Conservation (phyloP, 768 basidiomycete species). For the Rhizopogon sp. region DNA sequence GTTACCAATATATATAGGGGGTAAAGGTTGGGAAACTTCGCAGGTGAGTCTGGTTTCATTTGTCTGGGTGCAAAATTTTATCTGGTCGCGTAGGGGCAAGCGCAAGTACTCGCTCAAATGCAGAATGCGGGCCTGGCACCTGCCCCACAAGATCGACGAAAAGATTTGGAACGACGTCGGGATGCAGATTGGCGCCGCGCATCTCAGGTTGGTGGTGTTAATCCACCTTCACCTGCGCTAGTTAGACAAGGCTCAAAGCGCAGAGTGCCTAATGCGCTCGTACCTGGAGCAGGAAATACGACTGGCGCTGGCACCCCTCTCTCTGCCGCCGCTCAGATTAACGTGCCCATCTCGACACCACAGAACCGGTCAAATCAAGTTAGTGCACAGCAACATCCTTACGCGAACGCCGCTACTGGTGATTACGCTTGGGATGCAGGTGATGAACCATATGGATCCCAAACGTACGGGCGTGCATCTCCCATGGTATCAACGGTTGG, state of each 20-base stretch:
- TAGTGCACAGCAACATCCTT: slow-evolving; percentile 55
- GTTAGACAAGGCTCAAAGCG: slow-evolving; percentile 74
- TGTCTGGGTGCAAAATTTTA: slow-evolving; percentile 6
- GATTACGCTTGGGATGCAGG: slow-evolving; percentile 42
- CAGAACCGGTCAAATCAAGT: slow-evolving; percentile 42
- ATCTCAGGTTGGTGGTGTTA: slow-evolving; percentile 49
- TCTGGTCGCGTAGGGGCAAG: slow-evolving; percentile 43
- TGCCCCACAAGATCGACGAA: slow-evolving; percentile 51
- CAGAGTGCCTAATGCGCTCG: slow-evolving; percentile 54
- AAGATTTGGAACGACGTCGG: slow-evolving; percentile 45
- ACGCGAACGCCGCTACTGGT: slow-evolving; percentile 56
- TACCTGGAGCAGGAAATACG: slow-evolving; percentile 43
- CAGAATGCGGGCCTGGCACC: slow-evolving; percentile 47
- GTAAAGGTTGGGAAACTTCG: slow-evolving; percentile 91
- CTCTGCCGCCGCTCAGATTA: slow-evolving; percentile 70
- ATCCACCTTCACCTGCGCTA: slow-evolving; percentile 71
- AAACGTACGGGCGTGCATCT: slow-evolving; percentile 71
- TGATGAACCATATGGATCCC: slow-evolving; percentile 57
- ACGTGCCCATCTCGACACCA: slow-evolving; percentile 58
- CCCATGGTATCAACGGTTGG: slow-evolving; percentile 75
- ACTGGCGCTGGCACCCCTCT: slow-evolving; percentile 64
- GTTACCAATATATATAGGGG: slow-evolving; percentile 40
- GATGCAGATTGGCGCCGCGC: slow-evolving; percentile 62
- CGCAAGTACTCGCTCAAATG: slow-evolving; percentile 59
- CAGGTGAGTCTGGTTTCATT: slow-evolving; percentile 42